Conservation (phyloP, 129 eudicot species). For the Flaveria trinervia region DNA sequence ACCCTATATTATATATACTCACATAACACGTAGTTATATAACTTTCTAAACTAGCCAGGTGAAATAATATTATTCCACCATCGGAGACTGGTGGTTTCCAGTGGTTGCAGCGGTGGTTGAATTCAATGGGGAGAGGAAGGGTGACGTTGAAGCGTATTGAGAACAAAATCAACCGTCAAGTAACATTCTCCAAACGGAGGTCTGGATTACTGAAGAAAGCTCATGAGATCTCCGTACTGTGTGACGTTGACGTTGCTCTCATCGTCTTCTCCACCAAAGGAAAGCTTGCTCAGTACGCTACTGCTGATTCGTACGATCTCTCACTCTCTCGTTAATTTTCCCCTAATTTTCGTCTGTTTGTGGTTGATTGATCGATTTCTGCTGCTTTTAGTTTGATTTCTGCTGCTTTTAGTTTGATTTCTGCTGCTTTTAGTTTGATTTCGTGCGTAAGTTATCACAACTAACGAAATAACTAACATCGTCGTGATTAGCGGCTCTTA, state of each 20-base stretch:
- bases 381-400: not conserved
- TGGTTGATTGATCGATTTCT: not conserved
- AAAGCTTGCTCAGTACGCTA: constrained; percentile 39
- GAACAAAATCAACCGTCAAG: constrained; percentile 42
- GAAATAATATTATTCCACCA: not conserved
- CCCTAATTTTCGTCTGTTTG: not conserved
- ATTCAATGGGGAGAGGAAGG: constrained; percentile 43
- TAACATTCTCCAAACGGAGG: constrained; percentile 40
- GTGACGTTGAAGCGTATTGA: constrained; percentile 42
- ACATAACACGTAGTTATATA: not conserved
- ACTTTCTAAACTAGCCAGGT: not conserved
- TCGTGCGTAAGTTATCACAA: not conserved
- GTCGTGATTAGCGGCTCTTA: too few relatives aligned
- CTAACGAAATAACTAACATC: too few relatives aligned
- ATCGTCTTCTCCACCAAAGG: constrained; percentile 44
- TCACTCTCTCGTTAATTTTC: not conserved
- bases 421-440: not conserved
- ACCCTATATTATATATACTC: not conserved
- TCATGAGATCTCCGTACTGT: constrained; percentile 41
- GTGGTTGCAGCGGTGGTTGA: not conserved
- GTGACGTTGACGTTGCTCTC: constrained; percentile 42
- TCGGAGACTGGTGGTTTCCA: not conserved
- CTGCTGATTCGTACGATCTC: constrained; percentile 35
- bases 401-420: not conserved
- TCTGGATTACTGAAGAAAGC: constrained; percentile 45